Evolutionary conservation across 2,329 filamentous ascomycete genomes (phyloP).

Genomic region (Fusarium sp.): DNA sequence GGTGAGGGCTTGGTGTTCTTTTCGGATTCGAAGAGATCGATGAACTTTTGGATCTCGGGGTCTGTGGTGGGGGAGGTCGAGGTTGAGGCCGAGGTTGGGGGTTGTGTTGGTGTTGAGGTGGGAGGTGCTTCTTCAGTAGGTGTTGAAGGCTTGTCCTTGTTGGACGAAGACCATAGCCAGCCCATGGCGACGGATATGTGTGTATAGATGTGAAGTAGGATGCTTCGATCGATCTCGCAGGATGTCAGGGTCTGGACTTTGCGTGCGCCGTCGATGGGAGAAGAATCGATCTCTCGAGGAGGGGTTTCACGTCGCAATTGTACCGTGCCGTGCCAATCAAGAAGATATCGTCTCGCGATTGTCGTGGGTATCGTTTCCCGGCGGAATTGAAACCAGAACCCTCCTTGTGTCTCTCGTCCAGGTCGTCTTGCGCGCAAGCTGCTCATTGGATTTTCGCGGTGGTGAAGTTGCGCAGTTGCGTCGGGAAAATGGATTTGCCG

Average conservation of each 20-base stretch:
- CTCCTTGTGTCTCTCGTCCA: constrained; percentile 7
- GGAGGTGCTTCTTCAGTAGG: constrained; percentile 38
- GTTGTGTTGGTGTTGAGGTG: constrained; percentile 31
- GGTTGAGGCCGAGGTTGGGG: constrained; percentile 27
- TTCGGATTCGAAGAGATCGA: constrained; percentile 55
- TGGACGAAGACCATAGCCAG: constrained; percentile 64
- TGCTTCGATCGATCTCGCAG: not conserved
- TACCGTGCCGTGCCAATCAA: not conserved
- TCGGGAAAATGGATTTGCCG: constrained; percentile 44
- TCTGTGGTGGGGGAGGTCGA: constrained; percentile 47
- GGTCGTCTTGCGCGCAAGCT: not conserved
- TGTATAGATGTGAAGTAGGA: not conserved
- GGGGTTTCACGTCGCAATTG: not conserved
- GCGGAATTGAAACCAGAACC: not conserved
- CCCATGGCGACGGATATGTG: constrained; percentile 57
- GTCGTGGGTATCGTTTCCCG: not conserved
- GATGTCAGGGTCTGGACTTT: not conserved
- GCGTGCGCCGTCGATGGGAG: not conserved
- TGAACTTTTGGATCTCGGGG: constrained; percentile 63
- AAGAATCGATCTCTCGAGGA: not conserved
- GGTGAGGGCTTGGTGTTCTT: constrained; percentile 36
- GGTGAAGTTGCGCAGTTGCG: constrained; percentile 18
- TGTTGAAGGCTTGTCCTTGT: constrained; percentile 37
- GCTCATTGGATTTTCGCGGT: constrained; percentile 21
- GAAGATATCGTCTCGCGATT: constrained; percentile 3